phyloP scores from a whole-genome alignment of 176 grass and related monocot genomes.

The Musa beccarii region DNA sequence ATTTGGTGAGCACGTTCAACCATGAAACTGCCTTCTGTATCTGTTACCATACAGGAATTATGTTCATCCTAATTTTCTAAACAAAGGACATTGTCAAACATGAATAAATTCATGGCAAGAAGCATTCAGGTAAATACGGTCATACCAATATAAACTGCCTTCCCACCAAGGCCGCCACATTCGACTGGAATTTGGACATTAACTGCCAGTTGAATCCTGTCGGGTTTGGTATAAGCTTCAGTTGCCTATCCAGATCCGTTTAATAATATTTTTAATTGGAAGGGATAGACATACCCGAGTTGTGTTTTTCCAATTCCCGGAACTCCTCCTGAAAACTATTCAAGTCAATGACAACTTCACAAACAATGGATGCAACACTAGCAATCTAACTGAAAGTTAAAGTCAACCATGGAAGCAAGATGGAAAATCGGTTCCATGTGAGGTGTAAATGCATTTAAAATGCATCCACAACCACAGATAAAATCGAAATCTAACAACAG shows the following conservation, averaged over 20 bases:
- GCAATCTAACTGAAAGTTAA: neutral
- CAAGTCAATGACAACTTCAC: neutral
- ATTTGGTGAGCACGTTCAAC: slow-evolving; percentile 85
- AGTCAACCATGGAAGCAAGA: neutral
- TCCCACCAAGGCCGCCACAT: slow-evolving; percentile 79
- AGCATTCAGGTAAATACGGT: neutral
- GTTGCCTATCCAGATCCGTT: slow-evolving; percentile 8
- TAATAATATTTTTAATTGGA: slow-evolving; percentile 9
- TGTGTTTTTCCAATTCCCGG: slow-evolving; percentile 97
- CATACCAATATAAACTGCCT: slow-evolving; percentile 91
- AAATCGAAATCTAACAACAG: neutral
- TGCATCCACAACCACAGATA: neutral
- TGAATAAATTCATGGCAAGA: neutral
- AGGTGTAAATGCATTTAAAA: neutral
- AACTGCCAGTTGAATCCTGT: slow-evolving; percentile 86
- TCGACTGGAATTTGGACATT: slow-evolving; percentile 90
- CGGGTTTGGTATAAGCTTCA: slow-evolving; percentile 17
- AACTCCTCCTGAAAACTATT: slow-evolving; percentile 68
- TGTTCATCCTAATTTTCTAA: slow-evolving; percentile 2
- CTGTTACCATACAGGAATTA: slow-evolving; percentile 26
- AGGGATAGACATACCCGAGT: slow-evolving; percentile 50
- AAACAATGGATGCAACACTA: neutral
- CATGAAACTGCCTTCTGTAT: slow-evolving; percentile 99
- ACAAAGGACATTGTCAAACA: neutral
- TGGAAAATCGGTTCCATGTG: neutral